Base-by-base conservation (phyloP, 148 eudicot species). In the Rhododendron mucronatum region DNA sequence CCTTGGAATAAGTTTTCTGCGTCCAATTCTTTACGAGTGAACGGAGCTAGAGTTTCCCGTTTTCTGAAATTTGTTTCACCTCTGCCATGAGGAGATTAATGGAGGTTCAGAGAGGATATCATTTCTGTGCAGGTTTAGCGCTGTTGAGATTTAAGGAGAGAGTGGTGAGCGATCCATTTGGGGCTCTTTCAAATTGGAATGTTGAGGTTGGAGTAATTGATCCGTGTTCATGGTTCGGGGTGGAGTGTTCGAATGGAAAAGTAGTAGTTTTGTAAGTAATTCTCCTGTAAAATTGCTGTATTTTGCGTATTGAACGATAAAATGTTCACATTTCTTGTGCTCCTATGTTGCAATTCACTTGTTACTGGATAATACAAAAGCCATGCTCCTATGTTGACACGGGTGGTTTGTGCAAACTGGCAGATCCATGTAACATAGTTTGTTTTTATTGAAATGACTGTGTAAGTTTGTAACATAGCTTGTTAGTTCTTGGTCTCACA, bases 141-240 rank as follows among this genome's bases (percentile, higher is more conserved):
- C 74, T 95, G 88, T 82, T 94, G 91, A 91, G 79, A 87, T 90
- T 95, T 87, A 89, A 82, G 84, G 96, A 94, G 55, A 86, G 88
- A 86, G 92, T 94, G 84, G 85, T 35, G 73, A 90, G 59, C 21
- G 98, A 95, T 92, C 96, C 98, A 26, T 92, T 87, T 57, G 91
- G 91, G 80, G 95, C 91, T 47, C 89, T 94, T 8, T 88, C 91
- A 16, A 87, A 87, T 73, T 95, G 98, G 98, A 86, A 39, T 9
- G 23, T 23, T 59, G 39, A 67, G 50, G 85, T 57, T 76, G 88
- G 88, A 39, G 83, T 65, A 20, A 63, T 76, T 11, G 71, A 90
- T 85, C 96, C 90, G 33, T 95, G 98, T 88, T 93, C 92, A 41
- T 95, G 98, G 98, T 90, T 89, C 28, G 94, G 95, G 15, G 91